Evolutionary conservation across 1,284 basidiomycete species (phyloP), one percentile per base, ranked within the genome.

Genomic region (Puccinia hordei): DNA sequence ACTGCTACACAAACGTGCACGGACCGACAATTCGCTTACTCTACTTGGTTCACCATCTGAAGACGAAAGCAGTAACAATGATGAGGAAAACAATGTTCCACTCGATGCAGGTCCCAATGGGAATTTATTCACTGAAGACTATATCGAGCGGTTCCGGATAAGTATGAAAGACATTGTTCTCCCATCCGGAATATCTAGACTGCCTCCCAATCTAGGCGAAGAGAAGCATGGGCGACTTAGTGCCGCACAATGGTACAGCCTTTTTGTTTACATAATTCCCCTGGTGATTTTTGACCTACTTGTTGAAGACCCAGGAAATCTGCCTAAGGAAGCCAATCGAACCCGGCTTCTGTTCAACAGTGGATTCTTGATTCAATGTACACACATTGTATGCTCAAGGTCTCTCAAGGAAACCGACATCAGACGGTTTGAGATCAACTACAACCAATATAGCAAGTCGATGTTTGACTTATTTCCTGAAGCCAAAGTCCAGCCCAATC

Each of bases 351-450:
- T 57, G 27, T 57, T 9, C n/a, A 74, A 74, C 33, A 35, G 24
- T 38, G 19, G 55, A 1, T 38, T 30, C 35, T 44, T 74, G 30
- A 27, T 55, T 38, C 51, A 59, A 33, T 74, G 72, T 59, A 74
- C 72, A 74, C 27, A 59, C 19, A 74, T 74, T 53, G 24, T 74
- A 22, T 59, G 72, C 53, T 27, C 72, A 1, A 74, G 55, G 38
- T 24, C 10, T 8, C 22, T 74, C 35, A 15, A 27, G 38, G 35
- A 61, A 74, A 24, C 12, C 8, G 30, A 59, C 53, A 59, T 57
- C 17, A 57, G 22, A 38, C 22, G 55, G 27, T 74, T 74, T 35
- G 55, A 74, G 38, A 35, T 38, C 35, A 35, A 38, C 41, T 74
- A 59, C 41, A 35, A 41, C 9, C 51, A 22, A 13, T 59, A 74